Base-by-base conservation (phyloP, 176 grass and related monocot species). In the Oryza punctata region DNA sequence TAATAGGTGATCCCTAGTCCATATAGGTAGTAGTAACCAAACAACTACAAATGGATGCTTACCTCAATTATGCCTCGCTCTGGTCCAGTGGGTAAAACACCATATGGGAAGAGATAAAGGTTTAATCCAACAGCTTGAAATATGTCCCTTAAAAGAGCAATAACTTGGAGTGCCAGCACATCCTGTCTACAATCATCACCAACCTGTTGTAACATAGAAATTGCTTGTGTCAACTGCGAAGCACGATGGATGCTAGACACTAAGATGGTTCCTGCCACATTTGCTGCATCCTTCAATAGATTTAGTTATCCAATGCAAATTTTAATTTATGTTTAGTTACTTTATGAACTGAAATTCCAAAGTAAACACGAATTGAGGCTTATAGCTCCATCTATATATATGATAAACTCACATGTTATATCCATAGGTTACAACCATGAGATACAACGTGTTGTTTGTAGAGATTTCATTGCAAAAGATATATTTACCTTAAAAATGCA, bases 141-240 rank as follows among this genome's bases (percentile, higher is more conserved):
- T 85, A 99, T 85, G 70, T 99, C 96, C 76, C 93, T 91, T 47
- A 99, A 81, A 59, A 99, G 77, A 46, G 96, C 29, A 84, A 99
- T 96, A 75, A 99, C 96, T 92, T 99, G 96, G 71, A 99, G 96
- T 3, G 96, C 96, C 71, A 99, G 85, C 87, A 99, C 91, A 91
- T 99, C 96, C 87, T 99, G 96, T 82, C 96, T 92, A 91, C 96
- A 99, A 85, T 99, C 96, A 94, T 99, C 96, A 88, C 96, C 96
- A 81, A 99, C 96, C 96, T 99, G 78, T 86, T 84, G 72, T 81
- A 66, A 27, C 72, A 91, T 70, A 71, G 81, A 78, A 77, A 64
- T 65, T 69, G 86, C 29, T 82, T 69, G 66, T 32, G 50, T 85
- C 63, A 82, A 75, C 60, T 50, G 38, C 52, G 32, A 82, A 82